phyloP scores from a whole-genome alignment of 2,329 filamentous ascomycete species.

The Akanthomyces lecanii region DNA sequence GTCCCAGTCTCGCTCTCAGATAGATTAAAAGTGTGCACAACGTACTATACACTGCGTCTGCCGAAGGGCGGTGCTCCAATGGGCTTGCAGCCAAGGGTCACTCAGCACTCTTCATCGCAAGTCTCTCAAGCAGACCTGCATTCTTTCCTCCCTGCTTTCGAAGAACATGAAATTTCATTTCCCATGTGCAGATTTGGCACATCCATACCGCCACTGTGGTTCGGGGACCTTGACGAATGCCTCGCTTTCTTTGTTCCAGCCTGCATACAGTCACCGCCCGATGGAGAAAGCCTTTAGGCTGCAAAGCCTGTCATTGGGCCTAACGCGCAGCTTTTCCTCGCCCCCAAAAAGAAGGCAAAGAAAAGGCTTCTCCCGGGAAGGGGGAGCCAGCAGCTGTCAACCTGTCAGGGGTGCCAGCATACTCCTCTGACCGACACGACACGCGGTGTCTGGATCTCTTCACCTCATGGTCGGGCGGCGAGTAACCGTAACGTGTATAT shows the following conservation, averaged over 20 bases:
- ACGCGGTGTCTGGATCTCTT: not conserved
- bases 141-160: too few relatives aligned
- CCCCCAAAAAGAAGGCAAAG: not conserved
- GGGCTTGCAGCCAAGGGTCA: too few relatives aligned
- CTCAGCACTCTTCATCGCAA: too few relatives aligned
- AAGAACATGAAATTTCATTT: too few relatives aligned
- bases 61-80: not conserved
- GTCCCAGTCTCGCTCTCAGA: conserved; percentile 4
- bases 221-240: too few relatives aligned
- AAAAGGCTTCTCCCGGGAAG: not conserved
- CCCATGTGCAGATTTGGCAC: too few relatives aligned
- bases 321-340: not conserved
- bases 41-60: not conserved
- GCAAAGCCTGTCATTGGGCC: not conserved
- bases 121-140: too few relatives aligned
- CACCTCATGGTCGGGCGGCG: not conserved
- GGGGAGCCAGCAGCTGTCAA: not conserved
- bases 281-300: too few relatives aligned
- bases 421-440: not conserved
- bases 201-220: too few relatives aligned
- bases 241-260: too few relatives aligned
- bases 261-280: too few relatives aligned
- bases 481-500: not conserved
- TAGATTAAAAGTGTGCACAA: conserved; percentile 1
- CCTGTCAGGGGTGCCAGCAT: not conserved